Base-by-base conservation (phyloP, 495 filamentous ascomycete genomes). In the Cairneyella variabilis region DNA sequence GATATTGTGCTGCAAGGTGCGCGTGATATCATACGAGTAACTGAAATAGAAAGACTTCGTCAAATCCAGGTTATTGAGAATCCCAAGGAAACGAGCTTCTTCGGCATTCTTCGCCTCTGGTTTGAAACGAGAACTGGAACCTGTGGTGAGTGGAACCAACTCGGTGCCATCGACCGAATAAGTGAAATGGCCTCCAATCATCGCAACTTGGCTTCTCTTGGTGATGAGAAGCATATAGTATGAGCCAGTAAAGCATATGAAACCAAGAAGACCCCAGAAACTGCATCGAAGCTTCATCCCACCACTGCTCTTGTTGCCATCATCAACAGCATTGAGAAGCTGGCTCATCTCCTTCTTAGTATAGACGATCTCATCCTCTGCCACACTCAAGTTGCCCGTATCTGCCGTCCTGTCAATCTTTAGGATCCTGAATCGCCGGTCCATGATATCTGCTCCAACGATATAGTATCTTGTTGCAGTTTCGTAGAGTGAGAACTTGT, bases 221-320 rank as follows among this genome's bases (percentile, higher is more conserved):
- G 92, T 98, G 60, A 96, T 90, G 39, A 97, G 67, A 7, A 97
- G 77, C 91, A 98, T 97, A 59, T 98, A 98, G 66, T 90, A 96
- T n/a, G 88, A 83, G 6, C 90, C 91, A 6, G 93, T 98, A 64
- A 98, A 97, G 48, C 88, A 79, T 61, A 98, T 91, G 64, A 98
- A 97, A 1, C 93, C 93, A 21, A 98, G 74, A 23, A 98, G 72
- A 21, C 93, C 93, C 92, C 90, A 98, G 20, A 87, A 90, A 47
- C 83, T 95, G 68, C 89, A 93, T 56, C 85, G 89, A 51, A 95
- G 77, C 66, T 86, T 92, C 69, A 98, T 74, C 2, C 93, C 93
- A n/a, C 93, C 93, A 0, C 88, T 88, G 23, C 78, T 83, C 64
- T 87, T 93, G 64, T 97, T 97, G 1, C 92, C 95, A 66, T 98